Evolutionary conservation across 805 yeast genomes (phyloP).

Genomic region (Pachysolen tannophilus): DNA sequence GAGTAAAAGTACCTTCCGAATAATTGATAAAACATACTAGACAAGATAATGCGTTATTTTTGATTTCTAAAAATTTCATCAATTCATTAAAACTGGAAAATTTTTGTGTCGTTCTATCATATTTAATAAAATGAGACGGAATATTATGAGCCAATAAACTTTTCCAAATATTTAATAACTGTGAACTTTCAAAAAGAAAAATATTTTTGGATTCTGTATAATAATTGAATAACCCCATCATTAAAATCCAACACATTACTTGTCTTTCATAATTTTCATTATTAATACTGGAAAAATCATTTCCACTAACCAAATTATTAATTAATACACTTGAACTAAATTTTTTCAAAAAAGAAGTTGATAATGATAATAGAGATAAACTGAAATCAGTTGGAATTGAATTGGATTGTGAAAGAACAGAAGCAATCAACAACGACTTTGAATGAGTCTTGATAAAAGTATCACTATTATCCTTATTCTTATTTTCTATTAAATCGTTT

Average conservation of each 20-base stretch:
- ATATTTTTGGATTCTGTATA: constrained; percentile 35
- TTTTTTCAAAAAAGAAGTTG: constrained; percentile 21
- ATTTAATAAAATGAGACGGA: constrained; percentile 29
- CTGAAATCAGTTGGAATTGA: constrained; percentile 23
- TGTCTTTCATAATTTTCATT: constrained; percentile 26
- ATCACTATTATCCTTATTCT: neutral
- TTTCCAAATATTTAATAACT: constrained; percentile 58
- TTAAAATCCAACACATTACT: constrained; percentile 50
- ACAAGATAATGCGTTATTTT: constrained; percentile 53
- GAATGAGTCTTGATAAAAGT: constrained; percentile 20
- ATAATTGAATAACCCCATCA: constrained; percentile 57
- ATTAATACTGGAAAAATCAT: constrained; percentile 19
- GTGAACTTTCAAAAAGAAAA: constrained; percentile 47
- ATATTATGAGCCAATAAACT: constrained; percentile 43
- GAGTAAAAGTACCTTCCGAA: constrained; percentile 28
- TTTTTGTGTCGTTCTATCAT: constrained; percentile 21
- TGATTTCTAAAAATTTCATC: constrained; percentile 36
- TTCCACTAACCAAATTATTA: constrained; percentile 22
- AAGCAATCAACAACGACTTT: constrained; percentile 20
- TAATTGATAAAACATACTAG: constrained; percentile 45
- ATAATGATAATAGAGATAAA: constrained; percentile 20
- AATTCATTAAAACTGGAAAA: constrained; percentile 25
- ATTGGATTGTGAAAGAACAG: constrained; percentile 20
- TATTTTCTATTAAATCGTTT: neutral
- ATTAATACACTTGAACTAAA: constrained; percentile 27